A percentile compares a stretch with the other conserved stretches of the same genome.
These are phyloP conservation scores for Beauveria asiatica DNA, from an alignment of 2,329 filamentous ascomycete genomes.

Conservation along the genomic window DNA sequence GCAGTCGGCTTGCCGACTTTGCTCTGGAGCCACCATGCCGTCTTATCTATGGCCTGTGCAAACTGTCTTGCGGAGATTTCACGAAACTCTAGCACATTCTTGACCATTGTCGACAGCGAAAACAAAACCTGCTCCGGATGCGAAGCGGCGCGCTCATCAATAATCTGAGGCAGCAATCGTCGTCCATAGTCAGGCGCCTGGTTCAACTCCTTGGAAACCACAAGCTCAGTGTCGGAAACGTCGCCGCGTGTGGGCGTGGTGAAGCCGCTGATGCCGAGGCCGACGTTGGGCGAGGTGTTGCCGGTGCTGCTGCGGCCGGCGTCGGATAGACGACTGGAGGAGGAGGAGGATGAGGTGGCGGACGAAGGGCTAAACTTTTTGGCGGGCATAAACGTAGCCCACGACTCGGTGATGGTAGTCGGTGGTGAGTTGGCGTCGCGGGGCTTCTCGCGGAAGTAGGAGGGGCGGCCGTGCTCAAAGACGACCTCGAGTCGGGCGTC, in stretches of 20 bases:
- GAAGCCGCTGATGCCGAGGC: not conserved
- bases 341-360: not conserved
- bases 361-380: not conserved
- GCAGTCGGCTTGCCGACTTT: conserved; percentile 14
- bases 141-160: conserved; percentile 18
- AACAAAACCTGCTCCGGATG: conserved; percentile 21
- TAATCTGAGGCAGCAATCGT: conserved; percentile 21
- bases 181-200: conserved; percentile 14
- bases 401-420: not conserved
- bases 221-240: not conserved
- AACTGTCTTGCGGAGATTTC: conserved; percentile 20
- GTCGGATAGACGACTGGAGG: not conserved
- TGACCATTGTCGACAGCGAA: conserved; percentile 15
- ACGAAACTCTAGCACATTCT: conserved; percentile 14
- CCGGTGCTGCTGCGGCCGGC: not conserved
- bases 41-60: conserved; percentile 21
- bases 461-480: conserved; percentile 17
- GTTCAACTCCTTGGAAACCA: not conserved
- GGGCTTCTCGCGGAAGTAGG: conserved; percentile 15
- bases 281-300: not conserved
- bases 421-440: not conserved
- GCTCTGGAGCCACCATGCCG: conserved; percentile 22
- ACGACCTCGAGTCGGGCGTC: conserved; percentile 17
- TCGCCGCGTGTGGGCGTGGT: not conserved
- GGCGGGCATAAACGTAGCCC: conserved; percentile 3